Evolutionary conservation across 192 early-diverging fungal genomes (phyloP), one percentile per base, ranked within the genome.

Genomic region (Coemansia guatemalensis): DNA sequence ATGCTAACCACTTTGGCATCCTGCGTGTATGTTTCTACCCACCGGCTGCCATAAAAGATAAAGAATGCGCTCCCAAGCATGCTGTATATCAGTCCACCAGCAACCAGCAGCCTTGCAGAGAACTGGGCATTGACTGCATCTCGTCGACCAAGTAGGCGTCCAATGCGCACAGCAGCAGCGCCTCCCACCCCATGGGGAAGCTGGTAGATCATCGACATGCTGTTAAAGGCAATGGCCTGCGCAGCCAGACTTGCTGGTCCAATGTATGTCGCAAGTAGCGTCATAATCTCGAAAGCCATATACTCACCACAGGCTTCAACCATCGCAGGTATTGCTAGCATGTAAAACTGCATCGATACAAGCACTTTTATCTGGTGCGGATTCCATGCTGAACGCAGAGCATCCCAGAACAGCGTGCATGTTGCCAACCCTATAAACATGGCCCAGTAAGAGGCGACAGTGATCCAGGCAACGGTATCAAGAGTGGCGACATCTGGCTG

Each of bases 381-480:
- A 41, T 83, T 85, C 91, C 88, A 95, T 5, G 74, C 85, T 20
- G 86, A 73, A 7, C 62, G 63, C 27, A 79, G 52, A 8, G 86
- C 88, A 47, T 85, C 74, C 4, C 88, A 69, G 30, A 86, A 60
- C 60, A 77, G 78, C 8, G 70, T 69, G 53, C 95, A 99, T 49
- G 85, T 23, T 0, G 86, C 52, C 25, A 90, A 65, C 1, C 91
- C 64, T 12, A 88, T 14, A 48, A 92, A 74, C 83, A 95, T 89
- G 54, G 87, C 65, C 83, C 87, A 90, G 69, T 93, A 92, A 5
- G 88, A 89, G n/a, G 85, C 83, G 8, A 85, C 81, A 1, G 88
- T 91, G 17, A 91, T 92, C 48, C 95, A 83, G 1, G 95, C 92
- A 0, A 94, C 92, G 7, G 92, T 92, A 52, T 88, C 86, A 53